These are phyloP conservation scores for Rhytidhysteron rufulum DNA, from an alignment of 2,329 filamentous ascomycete species.

Conservation along the genomic window DNA sequence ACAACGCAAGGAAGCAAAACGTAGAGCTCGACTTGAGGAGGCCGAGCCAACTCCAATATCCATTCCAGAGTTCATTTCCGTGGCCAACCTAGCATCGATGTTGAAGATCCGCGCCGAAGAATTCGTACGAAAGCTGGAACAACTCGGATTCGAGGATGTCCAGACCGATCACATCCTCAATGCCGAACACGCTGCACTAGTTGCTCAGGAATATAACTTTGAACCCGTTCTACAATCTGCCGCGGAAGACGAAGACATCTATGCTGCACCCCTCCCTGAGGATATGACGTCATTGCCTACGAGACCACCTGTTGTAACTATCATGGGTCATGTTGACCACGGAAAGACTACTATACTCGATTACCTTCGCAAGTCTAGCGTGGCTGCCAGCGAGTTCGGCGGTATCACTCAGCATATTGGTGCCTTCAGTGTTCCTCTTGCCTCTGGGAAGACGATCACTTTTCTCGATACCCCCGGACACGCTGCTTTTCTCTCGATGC, in stretches of 20 bases:
- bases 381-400: slow-evolving; percentile 87
- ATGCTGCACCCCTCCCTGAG: slow-evolving; percentile 55
- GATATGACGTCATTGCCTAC: slow-evolving; percentile 65
- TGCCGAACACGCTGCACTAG: slow-evolving; percentile 81
- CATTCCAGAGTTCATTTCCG: slow-evolving; percentile 86
- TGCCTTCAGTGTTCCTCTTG: slow-evolving; percentile 84
- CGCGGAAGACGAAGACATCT: slow-evolving; percentile 66
- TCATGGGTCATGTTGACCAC: slow-evolving; percentile 99
- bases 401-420: slow-evolving; percentile 99
- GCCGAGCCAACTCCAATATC: slow-evolving; percentile 52
- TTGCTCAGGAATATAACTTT: slow-evolving; percentile 89
- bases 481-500: slow-evolving; percentile 93
- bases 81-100: slow-evolving; percentile 74
- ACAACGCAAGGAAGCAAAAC: slow-evolving; percentile 30
- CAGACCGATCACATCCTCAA: slow-evolving; percentile 81
- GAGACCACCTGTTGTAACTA: slow-evolving; percentile 91
- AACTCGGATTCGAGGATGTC: slow-evolving; percentile 87
- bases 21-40: slow-evolving; percentile 25
- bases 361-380: slow-evolving; percentile 85
- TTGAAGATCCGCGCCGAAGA: slow-evolving; percentile 66
- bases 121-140: slow-evolving; percentile 71
- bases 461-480: slow-evolving; percentile 97
- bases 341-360: slow-evolving; percentile 97
- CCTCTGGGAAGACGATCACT: slow-evolving; percentile 83
- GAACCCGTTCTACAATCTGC: slow-evolving; percentile 70